Evolutionary conservation across 1,284 basidiomycete species (phyloP), one percentile per base, ranked within the genome.

Genomic region (Tilletia walkeri): DNA sequence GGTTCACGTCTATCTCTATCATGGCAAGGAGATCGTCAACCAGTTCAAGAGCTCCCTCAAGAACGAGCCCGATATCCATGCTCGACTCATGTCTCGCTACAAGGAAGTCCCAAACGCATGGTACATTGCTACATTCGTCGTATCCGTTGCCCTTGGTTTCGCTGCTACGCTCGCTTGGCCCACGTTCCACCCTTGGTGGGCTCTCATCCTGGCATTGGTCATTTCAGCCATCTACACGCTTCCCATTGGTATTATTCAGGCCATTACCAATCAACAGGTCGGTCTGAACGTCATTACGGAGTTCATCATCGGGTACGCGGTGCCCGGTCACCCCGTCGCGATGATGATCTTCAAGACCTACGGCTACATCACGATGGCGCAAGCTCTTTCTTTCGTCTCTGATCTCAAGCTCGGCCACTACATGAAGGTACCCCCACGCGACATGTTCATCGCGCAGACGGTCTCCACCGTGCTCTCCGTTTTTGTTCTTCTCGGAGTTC

Each of bases 341-440:
- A 90, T 91, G 81, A 90, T 92, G 88, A 85, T 94, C 72, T 93
- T 93, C 89, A 93, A 93, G 86, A 86, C 87, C 10, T 87, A 89
- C 75, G 87, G 88, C n/a, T 89, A 88, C 82, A 88, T 88, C 70
- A 86, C 89, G 9, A 87, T 89, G 50, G 85, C 84, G 56, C 91
- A 92, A 81, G 89, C 86, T 0, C 76, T 88, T 68, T 79, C 81
- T 24, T 90, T 91, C 82, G 87, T 89, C 4, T 87, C 87, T 12
- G 90, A 91, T 80, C 77, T 76, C 72, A 87, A 87, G 80, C 80
- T 87, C 38, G 86, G 84, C 0, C 86, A 87, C 73, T 87, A 87
- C 79, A 87, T 87, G 85, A 88, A 88, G 82, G 78, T 88, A 16
- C 85, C 86, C 0, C 88, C 88, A 3, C 85, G 86, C 34, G 74